Percentiles rank a stretch among this genome's conserved stretches.
Conservation (phyloP, 2,329 filamentous ascomycete genomes). For the Fusarium marasasianum region DNA sequence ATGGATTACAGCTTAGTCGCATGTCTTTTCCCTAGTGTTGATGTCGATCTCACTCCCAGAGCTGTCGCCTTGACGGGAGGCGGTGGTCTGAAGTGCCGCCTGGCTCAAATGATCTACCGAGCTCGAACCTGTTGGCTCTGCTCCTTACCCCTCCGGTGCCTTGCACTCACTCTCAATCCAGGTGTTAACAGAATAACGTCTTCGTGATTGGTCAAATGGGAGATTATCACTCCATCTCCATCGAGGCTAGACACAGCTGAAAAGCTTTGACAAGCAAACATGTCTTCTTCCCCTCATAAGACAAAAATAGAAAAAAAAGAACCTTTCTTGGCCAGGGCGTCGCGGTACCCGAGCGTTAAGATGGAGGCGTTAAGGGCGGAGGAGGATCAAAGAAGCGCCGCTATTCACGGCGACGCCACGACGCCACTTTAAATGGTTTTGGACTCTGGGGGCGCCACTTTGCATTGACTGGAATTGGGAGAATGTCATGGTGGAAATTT, state of each 20-base stretch:
- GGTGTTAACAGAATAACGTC: no score
- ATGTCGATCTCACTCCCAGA: not conserved
- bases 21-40: accelerated
- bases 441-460: not conserved
- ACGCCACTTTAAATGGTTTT: not conserved
- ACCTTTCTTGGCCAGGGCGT: accelerated
- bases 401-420: not conserved
- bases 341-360: not conserved
- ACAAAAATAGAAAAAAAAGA: not conserved
- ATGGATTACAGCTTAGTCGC: accelerated
- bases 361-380: not conserved
- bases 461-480: accelerated
- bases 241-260: not conserved
- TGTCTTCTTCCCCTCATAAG: accelerated
- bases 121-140: accelerated
- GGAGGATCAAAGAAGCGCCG: not conserved
- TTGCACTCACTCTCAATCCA: no score
- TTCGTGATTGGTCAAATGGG: not conserved
- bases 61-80: not conserved
- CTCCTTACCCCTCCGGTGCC: accelerated
- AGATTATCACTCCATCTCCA: not conserved
- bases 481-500: not conserved
- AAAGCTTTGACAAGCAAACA: not conserved
- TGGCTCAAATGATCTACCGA: not conserved
- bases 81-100: accelerated